A percentile compares a stretch with the other conserved stretches of the same genome.
Evolutionary conservation across 305 asterid genomes (phyloP).

Genomic region (Petunia hybrid): DNA sequence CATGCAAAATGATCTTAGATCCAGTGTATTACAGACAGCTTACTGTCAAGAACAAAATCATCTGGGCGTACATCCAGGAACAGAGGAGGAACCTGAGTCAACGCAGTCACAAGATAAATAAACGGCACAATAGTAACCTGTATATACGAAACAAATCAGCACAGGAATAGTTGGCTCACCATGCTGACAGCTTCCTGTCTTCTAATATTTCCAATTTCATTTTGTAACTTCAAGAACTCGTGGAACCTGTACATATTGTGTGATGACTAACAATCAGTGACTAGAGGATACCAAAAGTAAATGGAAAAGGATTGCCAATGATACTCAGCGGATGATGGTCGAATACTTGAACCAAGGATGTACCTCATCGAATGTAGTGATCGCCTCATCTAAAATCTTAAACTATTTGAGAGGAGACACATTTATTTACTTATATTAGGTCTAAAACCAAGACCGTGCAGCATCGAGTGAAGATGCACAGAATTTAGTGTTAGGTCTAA

Average conservation of each 20-base stretch:
- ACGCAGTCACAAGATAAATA: slow-evolving; percentile 27
- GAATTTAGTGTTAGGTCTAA: neutral
- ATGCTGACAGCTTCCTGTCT: slow-evolving; percentile 44
- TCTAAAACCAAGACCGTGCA: too few species aligned
- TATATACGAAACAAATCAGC: slow-evolving; percentile 20
- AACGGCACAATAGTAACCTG: neutral
- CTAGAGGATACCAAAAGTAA: neutral
- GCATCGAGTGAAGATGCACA: neutral
- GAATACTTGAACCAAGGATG: too few species aligned
- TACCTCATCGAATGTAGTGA: too few species aligned
- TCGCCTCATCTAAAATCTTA: too few species aligned
- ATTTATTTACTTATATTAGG: too few species aligned
- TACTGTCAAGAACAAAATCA: slow-evolving; percentile 67
- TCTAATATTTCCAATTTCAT: slow-evolving; percentile 60
- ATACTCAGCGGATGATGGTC: too few species aligned
- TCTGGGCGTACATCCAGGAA: slow-evolving; percentile 78
- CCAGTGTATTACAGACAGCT: slow-evolving; percentile 14
- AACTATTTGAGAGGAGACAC: too few species aligned
- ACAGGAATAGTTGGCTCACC: slow-evolving; percentile 30
- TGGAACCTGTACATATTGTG: slow-evolving; percentile 73
- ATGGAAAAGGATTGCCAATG: too few species aligned
- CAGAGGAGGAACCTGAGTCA: slow-evolving; percentile 64
- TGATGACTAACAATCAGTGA: slow-evolving; percentile 30
- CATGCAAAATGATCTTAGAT: slow-evolving; percentile 6
- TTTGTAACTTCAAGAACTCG: slow-evolving; percentile 86